Percentiles rank a stretch among this genome's conserved stretches.
Evolutionary conservation across 257 asterid species (phyloP).

Genomic region (Ocimum tenuiflorum): DNA sequence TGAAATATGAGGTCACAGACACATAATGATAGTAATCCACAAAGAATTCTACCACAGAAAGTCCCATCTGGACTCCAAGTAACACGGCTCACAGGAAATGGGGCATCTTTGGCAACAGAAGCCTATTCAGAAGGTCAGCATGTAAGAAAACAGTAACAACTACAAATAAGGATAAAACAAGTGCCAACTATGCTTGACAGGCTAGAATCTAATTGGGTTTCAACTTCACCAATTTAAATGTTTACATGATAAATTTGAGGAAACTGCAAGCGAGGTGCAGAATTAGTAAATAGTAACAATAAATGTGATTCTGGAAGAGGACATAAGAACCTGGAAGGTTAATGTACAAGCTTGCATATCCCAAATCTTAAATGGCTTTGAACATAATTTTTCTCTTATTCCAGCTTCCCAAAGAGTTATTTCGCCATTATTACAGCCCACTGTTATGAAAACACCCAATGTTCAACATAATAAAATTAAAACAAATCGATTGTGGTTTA

Average conservation of each 20-base stretch:
- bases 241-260: background rate
- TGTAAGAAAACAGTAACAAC: conserved; percentile 15
- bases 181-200: background rate
- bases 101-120: conserved; percentile 81
- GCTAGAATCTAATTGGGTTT: background rate
- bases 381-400: conserved; percentile 63
- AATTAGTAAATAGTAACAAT: background rate
- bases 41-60: conserved; percentile 57
- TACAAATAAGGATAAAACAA: background rate
- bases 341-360: conserved; percentile 63
- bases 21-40: background rate
- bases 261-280: background rate
- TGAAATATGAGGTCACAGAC: conserved; percentile 13
- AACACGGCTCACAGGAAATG: conserved; percentile 77
- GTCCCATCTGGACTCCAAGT: conserved; percentile 96
- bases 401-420: conserved; percentile 90
- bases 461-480: background rate
- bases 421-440: conserved; percentile 87
- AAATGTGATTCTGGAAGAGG: conserved; percentile 1
- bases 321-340: conserved; percentile 61
- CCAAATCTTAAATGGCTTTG: conserved; percentile 86
- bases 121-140: conserved; percentile 50
- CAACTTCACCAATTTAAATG: background rate
- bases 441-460: conserved; percentile 33
- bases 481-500: background rate